These are phyloP conservation scores for Saksenaea vasiformis DNA, from an alignment of 371 early-diverging fungal species.

Conservation along the genomic window DNA sequence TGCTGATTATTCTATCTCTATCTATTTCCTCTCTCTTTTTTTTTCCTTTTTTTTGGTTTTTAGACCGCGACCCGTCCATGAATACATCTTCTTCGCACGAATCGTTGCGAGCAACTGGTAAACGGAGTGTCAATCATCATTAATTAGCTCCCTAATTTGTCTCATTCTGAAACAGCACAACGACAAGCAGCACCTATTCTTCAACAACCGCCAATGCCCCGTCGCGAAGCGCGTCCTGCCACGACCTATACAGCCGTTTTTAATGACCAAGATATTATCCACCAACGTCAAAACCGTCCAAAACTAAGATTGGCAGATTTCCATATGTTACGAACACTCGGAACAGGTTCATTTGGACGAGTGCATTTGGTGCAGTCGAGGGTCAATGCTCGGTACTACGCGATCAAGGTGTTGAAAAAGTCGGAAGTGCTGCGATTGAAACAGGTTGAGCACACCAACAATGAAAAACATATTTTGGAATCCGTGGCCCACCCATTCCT, in stretches of 20 bases:
- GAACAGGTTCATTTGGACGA: slow-evolving; percentile 99
- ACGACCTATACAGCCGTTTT: background rate
- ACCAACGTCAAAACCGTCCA: slow-evolving; percentile 43
- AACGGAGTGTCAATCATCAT: slow-evolving; percentile 7
- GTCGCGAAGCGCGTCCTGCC: background rate
- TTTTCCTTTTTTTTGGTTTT: background rate
- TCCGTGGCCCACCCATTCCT: slow-evolving; percentile 90
- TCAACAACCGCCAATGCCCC: slow-evolving; percentile 23
- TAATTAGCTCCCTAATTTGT: slow-evolving; percentile 5
- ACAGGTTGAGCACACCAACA: slow-evolving; percentile 97
- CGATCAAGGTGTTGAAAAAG: slow-evolving; percentile 97
- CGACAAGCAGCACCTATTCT: slow-evolving; percentile 16
- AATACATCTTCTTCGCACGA: background rate
- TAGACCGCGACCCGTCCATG: background rate
- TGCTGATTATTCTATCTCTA: too few relatives aligned
- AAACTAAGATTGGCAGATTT: slow-evolving; percentile 71
- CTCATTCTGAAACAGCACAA: slow-evolving; percentile 7
- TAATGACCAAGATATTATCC: slow-evolving; percentile 32
- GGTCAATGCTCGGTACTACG: slow-evolving; percentile 82
- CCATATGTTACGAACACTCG: slow-evolving; percentile 78
- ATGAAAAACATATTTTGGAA: slow-evolving; percentile 94
- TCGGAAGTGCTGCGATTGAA: slow-evolving; percentile 92
- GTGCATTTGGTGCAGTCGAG: slow-evolving; percentile 90
- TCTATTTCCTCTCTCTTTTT: background rate
- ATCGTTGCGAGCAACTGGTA: slow-evolving; percentile 4